Percentiles rank a stretch among this genome's conserved stretches.
These are phyloP conservation scores for Leucosporidium scottii DNA, from an alignment of 768 basidiomycete genomes.

Conservation along the genomic window DNA sequence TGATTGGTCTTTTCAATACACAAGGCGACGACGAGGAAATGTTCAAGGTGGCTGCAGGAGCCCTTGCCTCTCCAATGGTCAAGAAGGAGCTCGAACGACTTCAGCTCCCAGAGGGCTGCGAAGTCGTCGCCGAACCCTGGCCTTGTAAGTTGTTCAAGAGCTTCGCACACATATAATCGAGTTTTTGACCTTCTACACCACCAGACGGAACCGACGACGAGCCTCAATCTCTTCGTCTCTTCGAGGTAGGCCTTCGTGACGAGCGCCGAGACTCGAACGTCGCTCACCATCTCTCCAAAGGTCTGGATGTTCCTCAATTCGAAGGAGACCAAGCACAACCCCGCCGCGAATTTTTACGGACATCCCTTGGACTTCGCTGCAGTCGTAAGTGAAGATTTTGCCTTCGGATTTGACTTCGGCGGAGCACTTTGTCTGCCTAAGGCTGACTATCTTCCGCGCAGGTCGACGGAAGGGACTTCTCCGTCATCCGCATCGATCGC, in stretches of 20 bases:
- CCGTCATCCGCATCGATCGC: constrained; percentile 5
- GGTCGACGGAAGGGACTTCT: neutral
- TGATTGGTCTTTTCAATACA: too few species aligned
- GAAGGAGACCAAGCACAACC: constrained; percentile 7
- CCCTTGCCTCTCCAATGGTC: neutral
- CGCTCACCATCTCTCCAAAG: neutral
- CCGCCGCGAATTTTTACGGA: constrained; percentile 12
- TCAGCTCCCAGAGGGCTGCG: constrained; percentile 10
- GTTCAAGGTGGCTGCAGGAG: neutral
- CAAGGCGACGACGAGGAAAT: constrained; percentile 12
- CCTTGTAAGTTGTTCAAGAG: constrained; percentile 8
- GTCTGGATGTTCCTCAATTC: constrained; percentile 17
- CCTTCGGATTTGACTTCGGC: too few species aligned
- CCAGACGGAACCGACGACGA: neutral
- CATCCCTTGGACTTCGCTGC: constrained; percentile 10
- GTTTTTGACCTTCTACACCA: neutral
- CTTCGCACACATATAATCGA: neutral
- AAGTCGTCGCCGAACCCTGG: constrained; percentile 23
- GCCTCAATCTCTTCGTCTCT: neutral
- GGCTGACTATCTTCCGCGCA: too few species aligned
- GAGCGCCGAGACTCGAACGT: neutral
- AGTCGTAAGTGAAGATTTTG: too few species aligned
- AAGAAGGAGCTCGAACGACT: constrained; percentile 16
- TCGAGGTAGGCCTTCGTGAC: neutral
- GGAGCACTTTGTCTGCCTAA: neutral